phyloP scores from a whole-genome alignment of 768 basidiomycete genomes.

The Coprinopsis cinerea region DNA sequence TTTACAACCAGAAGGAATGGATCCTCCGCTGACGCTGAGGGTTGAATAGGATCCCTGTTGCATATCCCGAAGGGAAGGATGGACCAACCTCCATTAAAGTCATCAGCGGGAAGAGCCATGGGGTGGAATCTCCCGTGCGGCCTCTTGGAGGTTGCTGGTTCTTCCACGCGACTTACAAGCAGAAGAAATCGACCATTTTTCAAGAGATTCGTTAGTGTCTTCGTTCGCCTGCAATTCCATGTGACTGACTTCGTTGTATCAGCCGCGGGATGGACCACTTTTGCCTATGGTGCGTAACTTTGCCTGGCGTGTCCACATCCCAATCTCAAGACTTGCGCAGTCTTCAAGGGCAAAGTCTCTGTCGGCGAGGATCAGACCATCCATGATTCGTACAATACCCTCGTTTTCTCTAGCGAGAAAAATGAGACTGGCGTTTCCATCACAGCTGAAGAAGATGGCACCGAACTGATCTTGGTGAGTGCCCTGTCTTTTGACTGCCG shows the following conservation, averaged over 20 bases:
- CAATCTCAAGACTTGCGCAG: slow-evolving; percentile 28
- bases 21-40: not conserved
- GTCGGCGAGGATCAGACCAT: slow-evolving; percentile 47
- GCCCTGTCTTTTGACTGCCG: not conserved
- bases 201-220: slow-evolving; percentile 69
- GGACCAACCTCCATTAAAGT: slow-evolving; percentile 73
- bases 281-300: slow-evolving; percentile 63
- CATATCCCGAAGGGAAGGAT: slow-evolving; percentile 63
- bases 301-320: not conserved
- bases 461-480: slow-evolving; percentile 70
- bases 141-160: slow-evolving; percentile 94
- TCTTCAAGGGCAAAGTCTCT: slow-evolving; percentile 58
- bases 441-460: slow-evolving; percentile 49
- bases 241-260: slow-evolving; percentile 5
- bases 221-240: not conserved
- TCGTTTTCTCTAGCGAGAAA: slow-evolving; percentile 64
- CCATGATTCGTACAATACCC: slow-evolving; percentile 65
- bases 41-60: slow-evolving; percentile 54
- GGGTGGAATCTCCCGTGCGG: slow-evolving; percentile 80
- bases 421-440: slow-evolving; percentile 67
- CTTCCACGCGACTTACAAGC: slow-evolving; percentile 69
- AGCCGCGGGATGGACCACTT: slow-evolving; percentile 88
- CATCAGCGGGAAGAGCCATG: slow-evolving; percentile 86
- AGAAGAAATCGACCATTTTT: slow-evolving; percentile 62
- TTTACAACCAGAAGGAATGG: not conserved